Percentiles rank a stretch among this genome's conserved stretches.
Evolutionary conservation across 2,329 filamentous ascomycete species (phyloP).

Genomic region (Cryphonectria naterciae): DNA sequence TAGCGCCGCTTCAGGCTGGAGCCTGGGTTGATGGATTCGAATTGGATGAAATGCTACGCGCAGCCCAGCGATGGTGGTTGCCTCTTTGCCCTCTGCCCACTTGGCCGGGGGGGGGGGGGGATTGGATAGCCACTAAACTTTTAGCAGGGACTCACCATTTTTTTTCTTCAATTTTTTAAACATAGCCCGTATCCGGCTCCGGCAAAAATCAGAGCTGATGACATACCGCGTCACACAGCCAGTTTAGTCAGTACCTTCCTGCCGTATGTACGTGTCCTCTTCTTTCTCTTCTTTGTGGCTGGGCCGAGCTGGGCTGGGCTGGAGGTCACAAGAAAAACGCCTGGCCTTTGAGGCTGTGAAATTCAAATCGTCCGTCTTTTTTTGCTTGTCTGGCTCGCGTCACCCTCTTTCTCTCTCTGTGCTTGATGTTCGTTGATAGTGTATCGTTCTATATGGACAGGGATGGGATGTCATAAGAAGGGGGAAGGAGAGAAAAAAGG

Average conservation of each 20-base stretch:
- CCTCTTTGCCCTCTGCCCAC: background rate
- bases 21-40: background rate
- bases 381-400: background rate
- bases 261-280: conserved; percentile 3
- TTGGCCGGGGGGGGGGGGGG: background rate
- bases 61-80: background rate
- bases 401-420: conserved; percentile 5
- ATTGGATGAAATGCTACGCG: conserved; percentile 3
- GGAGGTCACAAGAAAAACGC: background rate
- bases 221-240: background rate
- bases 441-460: conserved; percentile 5
- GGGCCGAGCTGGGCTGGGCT: background rate
- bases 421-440: background rate
- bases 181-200: conserved; percentile 11
- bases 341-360: conserved; percentile 6
- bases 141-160: background rate
- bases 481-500: background rate
- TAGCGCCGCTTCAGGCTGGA: background rate
- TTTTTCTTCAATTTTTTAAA: background rate
- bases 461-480: conserved; percentile 7
- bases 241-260: background rate
- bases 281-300: background rate
- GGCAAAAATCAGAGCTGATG: background rate
- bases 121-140: background rate
- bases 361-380: background rate